phyloP scores from a whole-genome alignment of 768 basidiomycete genomes.

The Amanita brunnescens region DNA sequence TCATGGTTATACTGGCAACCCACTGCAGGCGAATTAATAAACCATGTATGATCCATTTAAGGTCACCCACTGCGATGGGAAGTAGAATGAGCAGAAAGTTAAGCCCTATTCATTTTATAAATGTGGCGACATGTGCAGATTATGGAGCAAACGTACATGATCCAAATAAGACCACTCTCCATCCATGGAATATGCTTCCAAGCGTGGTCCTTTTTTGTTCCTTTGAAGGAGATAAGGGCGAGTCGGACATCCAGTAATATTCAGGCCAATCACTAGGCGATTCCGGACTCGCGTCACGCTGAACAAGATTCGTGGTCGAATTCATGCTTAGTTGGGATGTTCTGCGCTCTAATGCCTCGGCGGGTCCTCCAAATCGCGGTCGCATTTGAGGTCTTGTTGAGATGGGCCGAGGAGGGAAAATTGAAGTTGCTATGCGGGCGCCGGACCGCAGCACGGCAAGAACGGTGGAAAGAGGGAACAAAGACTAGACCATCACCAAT shows the following conservation, averaged over 20 bases:
- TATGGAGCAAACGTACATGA: constrained; percentile 38
- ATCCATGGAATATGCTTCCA: constrained; percentile 27
- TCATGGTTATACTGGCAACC: constrained; percentile 40
- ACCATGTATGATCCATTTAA: not conserved
- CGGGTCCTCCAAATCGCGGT: not conserved
- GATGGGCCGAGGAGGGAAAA: not conserved
- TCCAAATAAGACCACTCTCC: constrained; percentile 43
- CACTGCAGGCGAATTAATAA: constrained; percentile 31
- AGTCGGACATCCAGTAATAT: constrained; percentile 12
- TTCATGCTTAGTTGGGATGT: constrained; percentile 10
- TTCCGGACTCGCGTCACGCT: constrained; percentile 12
- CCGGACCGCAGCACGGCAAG: not conserved
- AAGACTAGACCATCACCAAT: not conserved
- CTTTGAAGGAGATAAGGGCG: not conserved
- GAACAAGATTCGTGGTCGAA: constrained; percentile 13
- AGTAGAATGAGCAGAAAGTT: constrained; percentile 59
- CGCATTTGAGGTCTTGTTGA: not conserved
- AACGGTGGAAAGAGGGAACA: not conserved
- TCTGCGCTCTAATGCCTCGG: constrained; percentile 7
- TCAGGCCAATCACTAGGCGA: constrained; percentile 12
- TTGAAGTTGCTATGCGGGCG: not conserved
- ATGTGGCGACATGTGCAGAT: not conserved
- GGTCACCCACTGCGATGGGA: constrained; percentile 51
- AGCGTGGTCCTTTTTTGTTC: not conserved
- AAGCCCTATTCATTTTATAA: constrained; percentile 39